Base-by-base conservation (phyloP, 2,329 filamentous ascomycete genomes). In the Alternaria alternata region DNA sequence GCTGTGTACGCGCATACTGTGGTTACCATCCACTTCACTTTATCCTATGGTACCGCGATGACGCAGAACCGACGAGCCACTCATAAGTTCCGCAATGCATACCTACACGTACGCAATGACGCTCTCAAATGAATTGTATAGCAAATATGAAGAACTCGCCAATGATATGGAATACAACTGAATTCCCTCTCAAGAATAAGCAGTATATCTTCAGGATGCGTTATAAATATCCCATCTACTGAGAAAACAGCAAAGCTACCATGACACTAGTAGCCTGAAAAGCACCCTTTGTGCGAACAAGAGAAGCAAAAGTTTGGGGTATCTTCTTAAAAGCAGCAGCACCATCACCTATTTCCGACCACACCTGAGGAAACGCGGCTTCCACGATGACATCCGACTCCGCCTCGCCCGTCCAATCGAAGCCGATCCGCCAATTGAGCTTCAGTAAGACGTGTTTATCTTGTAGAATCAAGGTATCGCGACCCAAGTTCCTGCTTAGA, bases 331-430 rank as follows among this genome's bases (percentile, higher is more conserved):
- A 92, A 77, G 41, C 82, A 83, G n/a, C 32, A 82, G 82, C 22
- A 84, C 80, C 8, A 82, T 79, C 30, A 65, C 91, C 89, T 43
- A 79, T 81, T 57, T 86, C 81, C 60, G 85, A 84, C 89, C 89
- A 92, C 72, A 85, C 86, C 7, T 80, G 82, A 0, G 89, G 89
- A 41, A 88, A 79, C 5, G 85, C 84, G 2, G 87, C 79, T 62
- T 86, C 73, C 11, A 89, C 80, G 5, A 78, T 79, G 16, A 91
- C 76, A 44, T 81, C 80, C 65, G 85, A 91, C 68, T 85, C 84
- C 5, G 88, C 89, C 71, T 92, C 90, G 6, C 90, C 90, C 0
- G 89, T 89, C 89, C 89, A 92, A 74, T 92, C 89, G 69, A 92
- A 91, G 2, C 78, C 77, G 43, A 91, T 87, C 47, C 77, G 80